Evolutionary conservation across 2,329 filamentous ascomycete species (phyloP).

Genomic region (Zarea fungicola): DNA sequence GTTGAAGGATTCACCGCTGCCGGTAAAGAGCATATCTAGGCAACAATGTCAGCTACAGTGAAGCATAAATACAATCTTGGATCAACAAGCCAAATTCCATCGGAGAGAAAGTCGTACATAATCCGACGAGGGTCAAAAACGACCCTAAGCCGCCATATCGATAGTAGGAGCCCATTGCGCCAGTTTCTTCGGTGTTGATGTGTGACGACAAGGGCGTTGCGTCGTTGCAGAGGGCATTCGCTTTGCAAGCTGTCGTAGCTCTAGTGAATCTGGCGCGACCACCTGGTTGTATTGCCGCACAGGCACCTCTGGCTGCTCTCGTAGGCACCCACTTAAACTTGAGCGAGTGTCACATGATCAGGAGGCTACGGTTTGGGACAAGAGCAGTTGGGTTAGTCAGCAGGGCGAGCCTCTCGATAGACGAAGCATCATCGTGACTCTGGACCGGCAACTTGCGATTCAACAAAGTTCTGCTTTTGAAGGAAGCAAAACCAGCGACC

Average conservation of each 20-base stretch:
- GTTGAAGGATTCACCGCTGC: conserved; percentile 93
- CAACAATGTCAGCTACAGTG: conserved; percentile 10
- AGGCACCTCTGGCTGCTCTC: conserved; percentile 1
- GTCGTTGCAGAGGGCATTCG: conserved; percentile 16
- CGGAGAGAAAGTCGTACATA: conserved; percentile 56
- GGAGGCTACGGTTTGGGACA: not conserved
- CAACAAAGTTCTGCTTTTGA: too few relatives aligned
- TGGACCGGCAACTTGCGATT: not conserved
- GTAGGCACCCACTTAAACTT: conserved; percentile 7
- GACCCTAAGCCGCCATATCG: conserved; percentile 62
- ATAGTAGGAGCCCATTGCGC: conserved; percentile 67
- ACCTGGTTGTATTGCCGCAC: conserved; percentile 13
- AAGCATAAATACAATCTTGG: not conserved
- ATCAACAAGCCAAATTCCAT: conserved; percentile 1
- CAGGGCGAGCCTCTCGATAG: not conserved
- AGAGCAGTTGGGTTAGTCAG: conserved; percentile 4
- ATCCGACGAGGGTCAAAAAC: conserved; percentile 67
- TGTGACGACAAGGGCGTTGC: conserved; percentile 19
- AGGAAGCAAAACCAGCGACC: too few relatives aligned
- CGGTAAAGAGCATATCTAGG: conserved; percentile 96
- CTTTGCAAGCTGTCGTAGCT: conserved; percentile 19
- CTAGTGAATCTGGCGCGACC: conserved; percentile 19
- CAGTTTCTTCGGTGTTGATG: conserved; percentile 20
- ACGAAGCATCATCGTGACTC: conserved; percentile 1
- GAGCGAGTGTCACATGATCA: conserved; percentile 12